phyloP scores from a whole-genome alignment of 331 rosid genomes.

The Dryas integrifolia region DNA sequence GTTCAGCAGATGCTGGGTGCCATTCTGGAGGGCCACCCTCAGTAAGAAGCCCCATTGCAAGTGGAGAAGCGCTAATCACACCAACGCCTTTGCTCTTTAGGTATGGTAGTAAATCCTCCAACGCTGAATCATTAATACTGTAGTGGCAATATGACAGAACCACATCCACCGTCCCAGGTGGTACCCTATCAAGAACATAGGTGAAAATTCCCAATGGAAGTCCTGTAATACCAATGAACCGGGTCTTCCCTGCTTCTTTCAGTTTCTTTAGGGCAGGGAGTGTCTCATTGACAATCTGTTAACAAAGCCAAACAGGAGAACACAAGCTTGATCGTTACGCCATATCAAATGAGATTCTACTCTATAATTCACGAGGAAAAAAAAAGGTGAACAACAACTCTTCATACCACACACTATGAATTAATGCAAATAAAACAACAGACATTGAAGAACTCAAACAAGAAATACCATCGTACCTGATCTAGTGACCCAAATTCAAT shows the following conservation, averaged over 20 bases:
- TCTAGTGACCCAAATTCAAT: constrained; percentile 82
- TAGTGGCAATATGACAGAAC: constrained; percentile 83
- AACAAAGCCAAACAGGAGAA: constrained; percentile 17
- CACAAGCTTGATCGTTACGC: background rate
- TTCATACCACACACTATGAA: no score
- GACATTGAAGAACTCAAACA: background rate
- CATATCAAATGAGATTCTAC: background rate
- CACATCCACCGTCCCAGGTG: constrained; percentile 73
- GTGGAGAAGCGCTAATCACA: constrained; percentile 80
- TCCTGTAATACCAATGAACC: constrained; percentile 83
- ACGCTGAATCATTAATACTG: constrained; percentile 60
- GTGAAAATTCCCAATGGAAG: constrained; percentile 74
- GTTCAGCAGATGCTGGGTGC: constrained; percentile 87
- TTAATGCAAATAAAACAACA: background rate
- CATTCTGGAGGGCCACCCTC: constrained; percentile 86
- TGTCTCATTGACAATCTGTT: constrained; percentile 76
- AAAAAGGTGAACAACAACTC: no score
- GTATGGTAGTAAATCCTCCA: constrained; percentile 81
- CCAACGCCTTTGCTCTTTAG: constrained; percentile 85
- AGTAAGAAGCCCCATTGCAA: constrained; percentile 95
- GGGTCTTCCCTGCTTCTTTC: constrained; percentile 81
- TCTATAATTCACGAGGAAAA: background rate
- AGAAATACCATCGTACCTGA: constrained; percentile 45
- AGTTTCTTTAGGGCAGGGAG: constrained; percentile 78
- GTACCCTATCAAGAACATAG: constrained; percentile 81